Percentiles rank a stretch among this genome's conserved stretches.
phyloP scores from a whole-genome alignment of 257 asterid genomes.

The Fraxinus pennsylvanica region DNA sequence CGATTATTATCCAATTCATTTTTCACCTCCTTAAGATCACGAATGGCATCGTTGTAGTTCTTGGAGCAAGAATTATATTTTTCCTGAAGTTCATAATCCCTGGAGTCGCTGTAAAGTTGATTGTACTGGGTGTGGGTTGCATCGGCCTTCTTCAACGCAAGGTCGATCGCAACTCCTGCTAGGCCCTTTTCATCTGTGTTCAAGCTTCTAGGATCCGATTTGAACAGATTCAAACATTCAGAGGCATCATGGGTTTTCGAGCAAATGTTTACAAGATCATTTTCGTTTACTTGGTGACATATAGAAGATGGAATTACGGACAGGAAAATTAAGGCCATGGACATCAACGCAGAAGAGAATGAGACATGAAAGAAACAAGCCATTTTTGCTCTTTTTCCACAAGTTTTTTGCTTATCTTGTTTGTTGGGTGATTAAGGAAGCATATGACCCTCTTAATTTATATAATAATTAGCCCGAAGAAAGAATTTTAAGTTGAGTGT shows the following conservation, averaged over 20 bases:
- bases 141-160: background rate
- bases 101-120: background rate
- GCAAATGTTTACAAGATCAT: background rate
- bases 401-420: background rate
- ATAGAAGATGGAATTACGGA: background rate
- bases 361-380: too few species aligned
- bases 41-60: constrained; percentile 2
- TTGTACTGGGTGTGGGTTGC: background rate
- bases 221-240: background rate
- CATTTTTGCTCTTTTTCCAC: too few species aligned
- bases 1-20: background rate
- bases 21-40: background rate
- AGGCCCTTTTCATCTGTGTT: background rate
- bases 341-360: too few species aligned
- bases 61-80: background rate
- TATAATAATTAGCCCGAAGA: background rate
- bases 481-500: too few species aligned
- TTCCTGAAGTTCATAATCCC: background rate
- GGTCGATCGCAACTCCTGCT: background rate
- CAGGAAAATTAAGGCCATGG: background rate
- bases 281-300: background rate
- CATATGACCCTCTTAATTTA: background rate
- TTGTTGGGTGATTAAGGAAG: background rate
- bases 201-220: background rate
- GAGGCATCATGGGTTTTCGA: background rate